phyloP scores from a whole-genome alignment of 73 alveolate species.

The Diophrys sp. region DNA sequence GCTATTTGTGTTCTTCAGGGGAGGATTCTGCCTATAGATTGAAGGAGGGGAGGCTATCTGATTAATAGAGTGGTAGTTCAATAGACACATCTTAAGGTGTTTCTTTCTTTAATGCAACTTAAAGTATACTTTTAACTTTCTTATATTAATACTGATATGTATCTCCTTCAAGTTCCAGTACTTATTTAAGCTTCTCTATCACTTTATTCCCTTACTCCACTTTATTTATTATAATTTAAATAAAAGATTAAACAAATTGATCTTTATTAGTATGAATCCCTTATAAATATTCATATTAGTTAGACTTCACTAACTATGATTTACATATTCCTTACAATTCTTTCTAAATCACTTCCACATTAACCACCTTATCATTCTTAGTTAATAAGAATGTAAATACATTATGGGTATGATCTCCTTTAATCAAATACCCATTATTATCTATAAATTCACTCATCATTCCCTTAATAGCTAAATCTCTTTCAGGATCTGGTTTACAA shows the following conservation, averaged over 20 bases:
- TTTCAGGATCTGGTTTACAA: conserved; percentile 62
- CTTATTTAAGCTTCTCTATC: background rate
- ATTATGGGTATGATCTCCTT: conserved; percentile 58
- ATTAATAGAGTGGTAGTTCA: background rate
- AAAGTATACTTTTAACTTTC: background rate
- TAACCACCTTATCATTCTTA: conserved; percentile 71
- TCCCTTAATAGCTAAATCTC: conserved; percentile 39
- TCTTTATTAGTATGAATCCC: too few species aligned
- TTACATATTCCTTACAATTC: conserved; percentile 12
- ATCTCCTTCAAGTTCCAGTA: background rate
- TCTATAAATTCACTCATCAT: conserved; percentile 64
- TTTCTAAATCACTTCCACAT: conserved; percentile 65
- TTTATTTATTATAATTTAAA: too few species aligned
- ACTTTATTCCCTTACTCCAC: background rate
- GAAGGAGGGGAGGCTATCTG: background rate
- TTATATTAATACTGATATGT: background rate
- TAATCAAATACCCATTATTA: conserved; percentile 37
- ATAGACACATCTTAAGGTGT: background rate
- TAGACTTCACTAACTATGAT: too few species aligned
- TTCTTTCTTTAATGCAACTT: too few species aligned
- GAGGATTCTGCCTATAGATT: background rate
- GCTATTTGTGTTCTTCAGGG: background rate
- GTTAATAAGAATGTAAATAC: conserved; percentile 55
- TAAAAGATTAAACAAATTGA: too few species aligned
- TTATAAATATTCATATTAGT: too few species aligned